A percentile compares a stretch with the other conserved stretches of the same genome.
phyloP scores from a whole-genome alignment of 2,329 filamentous ascomycete genomes.

The Xylogone sp. region DNA sequence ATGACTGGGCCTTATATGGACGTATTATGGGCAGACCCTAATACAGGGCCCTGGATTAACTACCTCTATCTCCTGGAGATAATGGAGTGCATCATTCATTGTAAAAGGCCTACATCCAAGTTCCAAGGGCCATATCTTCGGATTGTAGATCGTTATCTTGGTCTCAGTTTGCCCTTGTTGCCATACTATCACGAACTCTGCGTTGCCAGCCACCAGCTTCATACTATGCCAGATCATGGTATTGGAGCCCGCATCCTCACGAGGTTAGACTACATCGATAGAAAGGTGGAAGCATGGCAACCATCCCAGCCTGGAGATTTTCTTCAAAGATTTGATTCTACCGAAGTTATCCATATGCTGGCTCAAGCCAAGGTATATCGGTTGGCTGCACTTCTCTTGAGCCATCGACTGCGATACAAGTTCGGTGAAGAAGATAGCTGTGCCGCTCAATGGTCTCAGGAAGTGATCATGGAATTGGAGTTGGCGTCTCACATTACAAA shows the following conservation, averaged over 20 bases:
- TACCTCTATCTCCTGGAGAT: slow-evolving; percentile 22
- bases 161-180: slow-evolving; percentile 22
- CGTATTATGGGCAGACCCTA: slow-evolving; percentile 7
- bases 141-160: slow-evolving; percentile 19
- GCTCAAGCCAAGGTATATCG: slow-evolving; percentile 26
- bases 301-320: slow-evolving; percentile 17
- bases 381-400: slow-evolving; percentile 20
- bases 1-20: slow-evolving; percentile 16
- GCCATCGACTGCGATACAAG: slow-evolving; percentile 19
- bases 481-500: slow-evolving; percentile 17
- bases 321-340: slow-evolving; percentile 15
- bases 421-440: slow-evolving; percentile 22
- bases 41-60: slow-evolving; percentile 15
- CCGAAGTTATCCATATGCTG: slow-evolving; percentile 23
- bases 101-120: slow-evolving; percentile 17
- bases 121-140: slow-evolving; percentile 7
- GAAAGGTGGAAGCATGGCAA: slow-evolving; percentile 20
- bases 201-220: slow-evolving; percentile 19
- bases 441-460: slow-evolving; percentile 24
- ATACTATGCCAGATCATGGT: slow-evolving; percentile 9
- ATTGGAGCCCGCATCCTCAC: slow-evolving; percentile 12
- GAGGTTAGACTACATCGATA: slow-evolving; percentile 16
- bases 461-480: slow-evolving; percentile 24
- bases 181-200: slow-evolving; percentile 26
- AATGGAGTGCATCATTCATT: slow-evolving; percentile 24